A percentile compares a stretch with the other conserved stretches of the same genome.
phyloP scores from a whole-genome alignment of 257 asterid species.

The Primulina eburnea region DNA sequence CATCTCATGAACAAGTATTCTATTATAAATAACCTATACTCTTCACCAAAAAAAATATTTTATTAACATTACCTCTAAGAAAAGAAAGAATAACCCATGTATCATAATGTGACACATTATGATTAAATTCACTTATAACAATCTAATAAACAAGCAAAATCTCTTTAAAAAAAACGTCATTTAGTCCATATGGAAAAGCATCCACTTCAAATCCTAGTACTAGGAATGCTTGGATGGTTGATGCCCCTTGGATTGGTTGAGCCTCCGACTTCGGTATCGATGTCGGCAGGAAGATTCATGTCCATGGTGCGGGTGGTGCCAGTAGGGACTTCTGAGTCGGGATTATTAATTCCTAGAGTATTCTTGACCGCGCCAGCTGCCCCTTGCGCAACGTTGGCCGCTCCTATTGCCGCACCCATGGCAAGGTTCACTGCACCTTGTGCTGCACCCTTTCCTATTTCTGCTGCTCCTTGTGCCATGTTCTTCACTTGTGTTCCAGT shows the following conservation, averaged over 20 bases:
- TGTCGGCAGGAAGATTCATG: slow-evolving; percentile 13
- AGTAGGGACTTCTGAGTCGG: neutral
- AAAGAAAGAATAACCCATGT: neutral
- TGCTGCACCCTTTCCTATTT: slow-evolving; percentile 45
- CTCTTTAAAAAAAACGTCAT: neutral
- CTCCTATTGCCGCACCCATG: slow-evolving; percentile 48
- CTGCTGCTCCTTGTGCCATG: slow-evolving; percentile 62
- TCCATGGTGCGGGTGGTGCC: slow-evolving; percentile 7
- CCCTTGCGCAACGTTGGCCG: slow-evolving; percentile 48
- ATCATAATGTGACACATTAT: no score
- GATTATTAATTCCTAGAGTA: slow-evolving; percentile 41
- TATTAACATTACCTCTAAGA: no score
- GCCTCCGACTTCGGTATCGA: neutral
- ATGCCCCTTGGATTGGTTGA: neutral
- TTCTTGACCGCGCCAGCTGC: slow-evolving; percentile 67
- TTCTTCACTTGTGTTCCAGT: slow-evolving; percentile 42
- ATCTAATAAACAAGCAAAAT: neutral
- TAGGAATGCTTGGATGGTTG: slow-evolving; percentile 13
- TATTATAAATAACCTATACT: no score
- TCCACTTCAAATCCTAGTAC: slow-evolving; percentile 1
- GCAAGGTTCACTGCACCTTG: slow-evolving; percentile 48
- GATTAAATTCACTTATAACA: neutral
- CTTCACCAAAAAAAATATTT: no score
- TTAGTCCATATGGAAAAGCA: neutral
- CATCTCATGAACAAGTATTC: no score